These are phyloP conservation scores for Scheffersomyces insectosa DNA, from an alignment of 1,139 yeast genomes.

Conservation along the genomic window DNA sequence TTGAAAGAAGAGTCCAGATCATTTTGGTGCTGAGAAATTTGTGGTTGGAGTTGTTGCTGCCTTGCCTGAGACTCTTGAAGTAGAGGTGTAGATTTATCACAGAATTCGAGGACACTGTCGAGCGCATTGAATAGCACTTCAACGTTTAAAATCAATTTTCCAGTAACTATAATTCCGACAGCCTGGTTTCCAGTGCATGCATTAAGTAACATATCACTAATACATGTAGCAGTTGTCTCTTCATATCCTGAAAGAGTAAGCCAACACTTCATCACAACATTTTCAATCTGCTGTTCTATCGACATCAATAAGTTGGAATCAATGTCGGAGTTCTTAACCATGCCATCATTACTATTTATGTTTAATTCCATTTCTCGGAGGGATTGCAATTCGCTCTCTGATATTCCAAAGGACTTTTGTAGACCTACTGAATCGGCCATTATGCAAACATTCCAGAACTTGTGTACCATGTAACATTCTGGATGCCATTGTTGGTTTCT, in stretches of 20 bases:
- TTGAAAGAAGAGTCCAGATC: conserved; percentile 10
- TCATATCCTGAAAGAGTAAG: conserved; percentile 84
- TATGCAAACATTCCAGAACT: conserved; percentile 93
- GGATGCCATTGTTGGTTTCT: conserved; percentile 98
- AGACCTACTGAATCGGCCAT: conserved; percentile 64
- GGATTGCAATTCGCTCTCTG: conserved; percentile 10
- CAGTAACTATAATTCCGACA: conserved; percentile 73
- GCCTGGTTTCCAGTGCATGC: conserved; percentile 77
- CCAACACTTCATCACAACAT: conserved; percentile 81
- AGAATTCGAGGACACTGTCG: conserved; percentile 51
- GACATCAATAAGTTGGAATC: conserved; percentile 53
- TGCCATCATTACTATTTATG: conserved; percentile 1
- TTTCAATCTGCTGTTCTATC: conserved; percentile 67
- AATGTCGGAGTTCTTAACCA: conserved; percentile 19
- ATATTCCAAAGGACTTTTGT: conserved; percentile 28
- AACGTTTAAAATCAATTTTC: conserved; percentile 69
- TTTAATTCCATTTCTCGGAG: conserved; percentile 11
- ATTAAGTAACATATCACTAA: conserved; percentile 86
- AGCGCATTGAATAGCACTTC: conserved; percentile 78
- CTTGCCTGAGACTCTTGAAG: conserved; percentile 9
- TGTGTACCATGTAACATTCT: conserved; percentile 96
- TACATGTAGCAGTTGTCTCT: conserved; percentile 88
- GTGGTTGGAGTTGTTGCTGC: conserved; percentile 5
- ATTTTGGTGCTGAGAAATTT: conserved; percentile 2
- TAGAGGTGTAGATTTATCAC: conserved; percentile 18